These are phyloP conservation scores for barrel medic (Medicago truncatula) DNA, from an alignment of 306 rosid species.

Conservation along the genomic window DNA sequence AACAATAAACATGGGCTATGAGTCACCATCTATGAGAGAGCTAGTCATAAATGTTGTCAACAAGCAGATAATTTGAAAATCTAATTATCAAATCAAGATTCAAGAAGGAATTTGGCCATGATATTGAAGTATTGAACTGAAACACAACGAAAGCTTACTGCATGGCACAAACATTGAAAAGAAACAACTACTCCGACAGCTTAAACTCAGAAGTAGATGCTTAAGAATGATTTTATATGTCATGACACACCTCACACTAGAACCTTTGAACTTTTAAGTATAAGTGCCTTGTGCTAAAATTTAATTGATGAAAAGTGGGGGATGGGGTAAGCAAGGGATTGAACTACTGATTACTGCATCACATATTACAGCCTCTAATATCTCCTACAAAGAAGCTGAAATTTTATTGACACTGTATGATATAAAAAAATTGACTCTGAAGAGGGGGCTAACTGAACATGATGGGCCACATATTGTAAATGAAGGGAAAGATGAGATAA, in stretches of 20 bases:
- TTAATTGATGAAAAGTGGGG: constrained; percentile 4
- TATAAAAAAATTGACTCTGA: background rate
- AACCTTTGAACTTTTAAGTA: background rate
- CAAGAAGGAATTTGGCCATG: constrained; percentile 9
- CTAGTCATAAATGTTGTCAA: constrained; percentile 15
- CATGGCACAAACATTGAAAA: background rate
- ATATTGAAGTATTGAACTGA: constrained; percentile 4
- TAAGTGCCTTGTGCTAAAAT: background rate
- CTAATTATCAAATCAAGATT: constrained; percentile 16
- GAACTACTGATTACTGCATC: background rate
- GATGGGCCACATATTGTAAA: background rate
- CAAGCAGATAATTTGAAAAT: constrained; percentile 28
- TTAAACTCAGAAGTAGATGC: constrained; percentile 6
- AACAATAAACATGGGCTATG: constrained; percentile 18
- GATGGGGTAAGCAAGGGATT: background rate
- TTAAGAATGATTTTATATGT: constrained; percentile 4
- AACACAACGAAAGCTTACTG: background rate
- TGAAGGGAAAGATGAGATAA: background rate
- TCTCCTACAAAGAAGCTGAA: background rate
- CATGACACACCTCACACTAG: background rate
- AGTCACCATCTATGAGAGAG: constrained; percentile 5
- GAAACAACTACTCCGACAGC: background rate
- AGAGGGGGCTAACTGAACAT: constrained; percentile 1
- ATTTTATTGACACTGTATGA: background rate
- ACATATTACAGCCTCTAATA: background rate